Base-by-base conservation (phyloP, 2,329 filamentous ascomycete species). In the Chaetomium strumarium region DNA sequence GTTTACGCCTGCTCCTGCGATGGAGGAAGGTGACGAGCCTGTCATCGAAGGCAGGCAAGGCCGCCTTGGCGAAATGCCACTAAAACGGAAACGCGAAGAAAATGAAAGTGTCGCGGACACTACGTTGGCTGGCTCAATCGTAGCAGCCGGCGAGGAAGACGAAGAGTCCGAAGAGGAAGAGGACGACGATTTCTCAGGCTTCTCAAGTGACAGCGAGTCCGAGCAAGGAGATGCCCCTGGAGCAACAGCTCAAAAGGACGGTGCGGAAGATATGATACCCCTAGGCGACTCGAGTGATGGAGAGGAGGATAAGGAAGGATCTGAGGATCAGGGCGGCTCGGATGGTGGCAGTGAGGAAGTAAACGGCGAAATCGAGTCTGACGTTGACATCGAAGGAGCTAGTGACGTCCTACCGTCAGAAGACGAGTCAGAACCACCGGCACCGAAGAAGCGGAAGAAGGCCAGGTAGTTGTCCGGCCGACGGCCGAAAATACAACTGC, bases 31-130 rank as follows among this genome's bases (percentile, higher is more conserved):
- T 7, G 78, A 80, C 31, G 74, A 72, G 13, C 71, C 71, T 31
- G 72, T 69, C 36, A 71, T 85, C n/a, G 81, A 84, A 56, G 88
- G 88, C 5, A 81, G 90, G 43, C 80, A 87, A 55, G 90, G 90
- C 12, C 80, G 83, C 60, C 74, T 95, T 0, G 91, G 91, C 16
- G 90, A 96, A 70, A 96, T 95, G 84, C 82, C 81, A 39, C 85
- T 83, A 70, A 88, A 95, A 72, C 86, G 92, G 63, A 84, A 84
- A 62, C 72, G 74, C 14, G 80, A 83, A 16, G 80, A 83, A 20
- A 67, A 67, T 5, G 73, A 74, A 16, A 73, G 68, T 16, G 69
- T 72, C 4, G 68, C 69, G 33, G 73, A 69, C 46, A 67, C 67
- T 10, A 68, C 66, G 6, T 55, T 58, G 9, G 51, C 54, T n/a